A percentile compares a stretch with the other conserved stretches of the same genome.
phyloP scores from a whole-genome alignment of 2,329 filamentous ascomycete genomes.

The Venturia aucupariae region DNA sequence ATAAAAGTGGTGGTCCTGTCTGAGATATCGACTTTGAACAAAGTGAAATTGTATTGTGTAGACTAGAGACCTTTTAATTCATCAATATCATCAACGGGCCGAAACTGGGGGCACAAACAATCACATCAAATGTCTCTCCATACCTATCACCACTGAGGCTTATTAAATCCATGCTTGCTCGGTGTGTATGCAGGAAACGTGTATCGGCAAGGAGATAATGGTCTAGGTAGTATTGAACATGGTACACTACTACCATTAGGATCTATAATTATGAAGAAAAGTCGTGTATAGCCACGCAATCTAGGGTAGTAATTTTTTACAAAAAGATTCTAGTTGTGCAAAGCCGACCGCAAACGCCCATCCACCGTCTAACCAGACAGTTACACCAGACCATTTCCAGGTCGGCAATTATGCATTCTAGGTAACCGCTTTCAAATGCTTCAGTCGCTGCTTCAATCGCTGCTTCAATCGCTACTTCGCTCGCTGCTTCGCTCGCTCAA shows the following conservation, averaged over 20 bases:
- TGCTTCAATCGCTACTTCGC: background rate
- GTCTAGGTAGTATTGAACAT: background rate
- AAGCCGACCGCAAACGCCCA: background rate
- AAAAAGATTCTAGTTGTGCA: background rate
- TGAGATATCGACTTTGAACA: too few species aligned
- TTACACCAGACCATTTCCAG: background rate
- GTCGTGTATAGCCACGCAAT: background rate
- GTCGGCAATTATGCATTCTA: background rate
- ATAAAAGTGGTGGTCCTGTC: too few species aligned
- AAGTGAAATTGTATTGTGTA: too few species aligned
- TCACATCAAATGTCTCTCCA: too few species aligned
- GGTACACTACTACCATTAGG: background rate
- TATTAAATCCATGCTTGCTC: too few species aligned
- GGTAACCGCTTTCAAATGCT: background rate
- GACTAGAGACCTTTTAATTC: too few species aligned
- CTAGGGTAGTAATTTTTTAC: constrained; percentile 2
- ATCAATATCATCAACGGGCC: too few species aligned
- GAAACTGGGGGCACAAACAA: too few species aligned
- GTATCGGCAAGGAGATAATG: background rate
- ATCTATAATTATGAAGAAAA: background rate
- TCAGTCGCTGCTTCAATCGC: background rate
- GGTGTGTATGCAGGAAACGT: too few species aligned
- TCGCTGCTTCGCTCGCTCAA: background rate
- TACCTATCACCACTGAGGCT: too few species aligned
- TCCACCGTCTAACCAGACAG: background rate